phyloP scores from a whole-genome alignment of 2,329 filamentous ascomycete genomes.

The Stachybotrys chlorohalonatus region DNA sequence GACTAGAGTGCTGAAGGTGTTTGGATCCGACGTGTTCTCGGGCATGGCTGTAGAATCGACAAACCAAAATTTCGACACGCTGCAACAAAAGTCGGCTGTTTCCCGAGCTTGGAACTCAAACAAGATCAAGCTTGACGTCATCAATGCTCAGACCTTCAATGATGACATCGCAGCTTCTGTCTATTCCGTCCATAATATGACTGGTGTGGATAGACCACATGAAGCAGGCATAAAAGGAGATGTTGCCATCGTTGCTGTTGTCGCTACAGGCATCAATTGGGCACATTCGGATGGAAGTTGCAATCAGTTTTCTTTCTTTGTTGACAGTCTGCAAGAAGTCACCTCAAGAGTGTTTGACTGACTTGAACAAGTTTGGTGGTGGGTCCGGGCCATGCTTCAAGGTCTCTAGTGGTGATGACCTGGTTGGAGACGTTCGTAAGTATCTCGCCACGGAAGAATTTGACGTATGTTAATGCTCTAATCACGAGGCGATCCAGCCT shows the following conservation, averaged over 20 bases:
- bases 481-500: background rate
- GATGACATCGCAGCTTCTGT: background rate
- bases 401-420: conserved; percentile 12
- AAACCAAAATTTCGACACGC: conserved; percentile 7
- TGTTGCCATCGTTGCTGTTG: conserved; percentile 11
- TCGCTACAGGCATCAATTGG: conserved; percentile 10
- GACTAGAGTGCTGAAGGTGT: conserved; percentile 1
- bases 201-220: conserved; percentile 12
- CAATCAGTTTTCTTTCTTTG: background rate
- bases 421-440: conserved; percentile 8
- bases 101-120: conserved; percentile 7
- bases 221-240: conserved; percentile 8
- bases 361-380: conserved; percentile 8
- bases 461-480: no score
- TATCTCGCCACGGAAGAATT: background rate
- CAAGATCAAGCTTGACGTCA: background rate
- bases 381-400: conserved; percentile 13
- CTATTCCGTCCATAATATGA: conserved; percentile 11
- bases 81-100: conserved; percentile 6
- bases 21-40: conserved; percentile 1
- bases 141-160: background rate
- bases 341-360: background rate
- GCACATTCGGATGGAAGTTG: background rate
- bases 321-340: background rate
- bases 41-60: conserved; percentile 8